Evolutionary conservation across 768 basidiomycete genomes (phyloP).

Genomic region (Agaricus sinodeliciosus): DNA sequence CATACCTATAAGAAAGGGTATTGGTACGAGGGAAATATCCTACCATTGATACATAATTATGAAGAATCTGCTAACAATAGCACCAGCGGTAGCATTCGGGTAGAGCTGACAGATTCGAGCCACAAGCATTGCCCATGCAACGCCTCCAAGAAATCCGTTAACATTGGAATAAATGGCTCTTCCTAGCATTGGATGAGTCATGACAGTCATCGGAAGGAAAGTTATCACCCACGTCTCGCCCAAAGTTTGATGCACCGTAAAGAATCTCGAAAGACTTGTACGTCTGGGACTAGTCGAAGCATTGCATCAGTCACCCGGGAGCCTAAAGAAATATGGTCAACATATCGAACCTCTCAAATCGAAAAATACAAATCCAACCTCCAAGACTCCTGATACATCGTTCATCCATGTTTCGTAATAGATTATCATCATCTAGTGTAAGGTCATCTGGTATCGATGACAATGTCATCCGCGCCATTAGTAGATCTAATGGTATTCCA

Average conservation of each 20-base stretch:
- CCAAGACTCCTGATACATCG: constrained; percentile 92
- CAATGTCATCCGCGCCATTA: constrained; percentile 84
- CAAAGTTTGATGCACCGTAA: constrained; percentile 95
- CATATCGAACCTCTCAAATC: constrained; percentile 11
- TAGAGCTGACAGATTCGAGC: constrained; percentile 98
- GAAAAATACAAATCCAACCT: constrained; percentile 36
- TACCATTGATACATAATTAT: constrained; percentile 98
- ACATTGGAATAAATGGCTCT: constrained; percentile 98
- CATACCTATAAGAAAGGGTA: constrained; percentile 5
- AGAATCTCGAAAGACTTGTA: constrained; percentile 90
- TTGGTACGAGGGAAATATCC: constrained; percentile 18
- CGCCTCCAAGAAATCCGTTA: constrained; percentile 95
- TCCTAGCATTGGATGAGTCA: constrained; percentile 36
- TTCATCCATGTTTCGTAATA: constrained; percentile 90
- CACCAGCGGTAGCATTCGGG: constrained; percentile 89
- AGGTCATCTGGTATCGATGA: constrained; percentile 90
- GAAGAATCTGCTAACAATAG: constrained; percentile 96
- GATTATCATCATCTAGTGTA: constrained; percentile 83
- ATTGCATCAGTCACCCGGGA: constrained; percentile 96
- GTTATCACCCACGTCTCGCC: constrained; percentile 74
- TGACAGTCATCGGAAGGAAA: neutral
- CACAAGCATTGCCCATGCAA: constrained; percentile 98
- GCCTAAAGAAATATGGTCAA: constrained; percentile 39
- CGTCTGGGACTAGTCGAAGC: constrained; percentile 88
- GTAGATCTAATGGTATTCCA: constrained; percentile 90